Base-by-base conservation (phyloP, 225 moss, liverwort and hornwort species). In the Polytrichum formosum region DNA sequence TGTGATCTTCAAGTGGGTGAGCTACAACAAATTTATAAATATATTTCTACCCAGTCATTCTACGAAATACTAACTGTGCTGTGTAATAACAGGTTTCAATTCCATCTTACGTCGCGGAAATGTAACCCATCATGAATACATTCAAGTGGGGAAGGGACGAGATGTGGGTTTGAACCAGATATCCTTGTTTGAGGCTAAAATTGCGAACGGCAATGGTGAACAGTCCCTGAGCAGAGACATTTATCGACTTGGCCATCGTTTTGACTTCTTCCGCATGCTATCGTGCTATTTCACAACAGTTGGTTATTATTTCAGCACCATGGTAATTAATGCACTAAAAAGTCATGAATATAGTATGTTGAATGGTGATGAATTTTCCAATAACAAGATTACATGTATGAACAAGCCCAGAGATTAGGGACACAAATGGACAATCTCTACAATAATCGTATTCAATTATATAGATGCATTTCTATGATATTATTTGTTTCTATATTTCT, bases 211-310 rank as follows among this genome's bases (percentile, higher is more conserved):
- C 18, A 98, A 94, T 73, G 97, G 97, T 25, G 92, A 98, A 70
- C 97, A 98, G 82, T 88, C 82, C 21, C 81, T 98, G 28, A 92
- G 97, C 80, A 86, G 97, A 30, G 97, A 98, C 70, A 83, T 98
- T 63, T 98, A 94, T 79, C 90, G 97, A 59, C 77, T 94, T n/a
- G 94, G 94, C 5, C 97, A 98, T 83, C 88, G 94, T 31, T 94
- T 98, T 65, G 97, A 98, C 89, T 98, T 94, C 70, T 98, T 98
- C 74, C 92, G 94, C n/a, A 98, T 98, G 94, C 79, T 98, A 2
- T 98, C 97, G 60, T 92, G 91, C 77, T 98, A 98, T 77, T 98
- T 94, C 64, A 98, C 97, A 1, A 98, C 97, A 68, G 87, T 94
- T 59, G 97, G 97, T 18, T 94, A 85, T 71, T 98, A 92, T 67